Conservation (phyloP, 2,329 filamentous ascomycete species). For the Zasmidium citrigriseum region DNA sequence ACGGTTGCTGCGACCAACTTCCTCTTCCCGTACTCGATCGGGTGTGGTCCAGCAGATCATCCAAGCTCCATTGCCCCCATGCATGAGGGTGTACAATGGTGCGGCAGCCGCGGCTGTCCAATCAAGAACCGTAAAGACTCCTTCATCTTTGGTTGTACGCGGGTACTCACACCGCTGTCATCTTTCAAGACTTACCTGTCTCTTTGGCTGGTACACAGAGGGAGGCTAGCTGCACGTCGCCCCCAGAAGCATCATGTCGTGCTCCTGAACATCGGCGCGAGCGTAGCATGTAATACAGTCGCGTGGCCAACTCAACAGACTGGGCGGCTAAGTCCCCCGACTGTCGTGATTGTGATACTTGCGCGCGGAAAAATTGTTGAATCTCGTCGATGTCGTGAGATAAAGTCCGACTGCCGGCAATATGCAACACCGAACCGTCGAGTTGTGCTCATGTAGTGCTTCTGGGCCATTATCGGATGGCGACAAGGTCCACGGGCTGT, state of each 20-base stretch:
- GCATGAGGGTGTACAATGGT: slow-evolving; percentile 4
- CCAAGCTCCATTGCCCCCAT: slow-evolving; percentile 3
- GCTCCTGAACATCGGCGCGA: not conserved
- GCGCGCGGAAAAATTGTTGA: not conserved
- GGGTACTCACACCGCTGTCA: slow-evolving; percentile 8
- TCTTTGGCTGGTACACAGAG: not conserved
- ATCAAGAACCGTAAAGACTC: not conserved
- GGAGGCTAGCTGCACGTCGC: not conserved
- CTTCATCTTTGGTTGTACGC: slow-evolving; percentile 1
- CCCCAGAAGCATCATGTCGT: no score
- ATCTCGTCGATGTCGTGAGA: not conserved
- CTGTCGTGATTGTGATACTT: not conserved
- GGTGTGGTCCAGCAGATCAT: not conserved
- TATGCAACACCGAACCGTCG: not conserved
- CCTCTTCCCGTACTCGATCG: not conserved
- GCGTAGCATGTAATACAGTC: no score
- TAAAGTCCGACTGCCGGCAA: not conserved
- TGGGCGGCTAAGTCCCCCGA: not conserved
- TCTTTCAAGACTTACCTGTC: not conserved
- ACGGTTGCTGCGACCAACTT: not conserved
- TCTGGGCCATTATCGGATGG: not conserved
- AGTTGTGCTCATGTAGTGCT: not conserved
- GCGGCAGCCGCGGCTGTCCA: slow-evolving; percentile 5
- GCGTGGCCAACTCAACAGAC: not conserved
- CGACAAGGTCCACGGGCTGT: no score